Conservation (phyloP, 2,329 filamentous ascomycete genomes). For the Knoxdaviesia capensis region DNA sequence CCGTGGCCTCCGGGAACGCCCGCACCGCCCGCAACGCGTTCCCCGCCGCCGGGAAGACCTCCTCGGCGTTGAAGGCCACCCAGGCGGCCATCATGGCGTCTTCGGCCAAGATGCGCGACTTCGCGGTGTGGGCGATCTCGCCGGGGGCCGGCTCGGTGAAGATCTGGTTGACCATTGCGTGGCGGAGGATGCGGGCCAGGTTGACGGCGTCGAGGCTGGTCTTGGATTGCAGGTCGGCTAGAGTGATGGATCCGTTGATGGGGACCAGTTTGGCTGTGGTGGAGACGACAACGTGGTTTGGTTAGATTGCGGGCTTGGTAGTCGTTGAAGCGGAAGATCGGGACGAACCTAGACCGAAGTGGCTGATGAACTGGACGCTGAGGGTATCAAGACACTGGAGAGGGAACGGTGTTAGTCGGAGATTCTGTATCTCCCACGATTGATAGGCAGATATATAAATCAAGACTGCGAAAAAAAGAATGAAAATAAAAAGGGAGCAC, state of each 20-base stretch:
- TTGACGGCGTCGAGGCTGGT: conserved; percentile 26
- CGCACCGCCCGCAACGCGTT: conserved; percentile 24
- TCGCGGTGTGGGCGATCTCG: conserved; percentile 32
- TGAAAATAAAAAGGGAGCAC: not conserved
- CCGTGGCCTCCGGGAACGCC: conserved; percentile 24
- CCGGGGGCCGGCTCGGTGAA: conserved; percentile 31
- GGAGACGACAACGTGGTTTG: too few relatives aligned
- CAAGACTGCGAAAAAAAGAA: too few relatives aligned
- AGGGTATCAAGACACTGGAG: conserved; percentile 27
- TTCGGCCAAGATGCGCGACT: conserved; percentile 28
- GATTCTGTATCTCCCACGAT: too few relatives aligned
- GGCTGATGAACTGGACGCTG: conserved; percentile 28
- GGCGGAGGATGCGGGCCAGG: conserved; percentile 28
- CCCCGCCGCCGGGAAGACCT: conserved; percentile 27
- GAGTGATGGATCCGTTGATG: conserved; percentile 20
- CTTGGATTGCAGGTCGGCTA: conserved; percentile 22
- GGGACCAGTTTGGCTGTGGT: conserved; percentile 28
- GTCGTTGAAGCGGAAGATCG: not conserved
- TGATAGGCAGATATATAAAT: too few relatives aligned
- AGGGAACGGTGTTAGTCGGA: conserved; percentile 1
- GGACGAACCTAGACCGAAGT: conserved; percentile 24
- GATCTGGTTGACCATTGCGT: conserved; percentile 36
- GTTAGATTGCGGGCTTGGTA: conserved; percentile 2
- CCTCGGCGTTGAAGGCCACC: conserved; percentile 33
- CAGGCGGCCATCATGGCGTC: conserved; percentile 28